phyloP scores from a whole-genome alignment of 2,329 filamentous ascomycete genomes.

The Cladosporium cucumerinum region DNA sequence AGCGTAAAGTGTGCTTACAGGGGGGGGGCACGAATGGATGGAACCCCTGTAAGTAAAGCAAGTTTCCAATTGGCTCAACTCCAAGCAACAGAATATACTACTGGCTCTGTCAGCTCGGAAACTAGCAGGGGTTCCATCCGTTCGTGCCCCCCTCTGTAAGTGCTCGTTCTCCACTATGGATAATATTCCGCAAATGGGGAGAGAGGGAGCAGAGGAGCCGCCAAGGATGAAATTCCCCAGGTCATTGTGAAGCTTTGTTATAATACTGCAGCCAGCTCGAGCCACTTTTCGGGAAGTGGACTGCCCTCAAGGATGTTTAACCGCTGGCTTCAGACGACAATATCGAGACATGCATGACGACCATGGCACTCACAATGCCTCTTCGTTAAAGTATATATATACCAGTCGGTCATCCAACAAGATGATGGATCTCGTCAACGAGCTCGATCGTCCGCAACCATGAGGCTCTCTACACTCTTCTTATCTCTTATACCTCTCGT shows the following conservation, averaged over 20 bases:
- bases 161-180: not conserved
- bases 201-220: not conserved
- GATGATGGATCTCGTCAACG: not conserved
- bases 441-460: not conserved
- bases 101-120: too few relatives aligned
- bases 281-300: constrained; percentile 2
- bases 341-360: not conserved
- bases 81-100: too few relatives aligned
- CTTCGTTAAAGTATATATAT: not conserved
- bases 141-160: too few relatives aligned
- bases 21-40: too few relatives aligned
- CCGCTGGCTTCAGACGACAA: not conserved
- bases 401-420: not conserved
- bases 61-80: too few relatives aligned
- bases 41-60: too few relatives aligned
- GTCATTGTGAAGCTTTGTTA: not conserved
- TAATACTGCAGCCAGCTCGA: not conserved
- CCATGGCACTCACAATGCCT: not conserved
- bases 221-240: not conserved
- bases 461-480: constrained; percentile 6
- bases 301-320: not conserved
- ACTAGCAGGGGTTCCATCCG: too few relatives aligned
- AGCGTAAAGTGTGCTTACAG: constrained; percentile 2
- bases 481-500: constrained; percentile 3
- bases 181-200: not conserved